Conservation (phyloP, 2,329 filamentous ascomycete genomes). For the Elsinoe perseae region DNA sequence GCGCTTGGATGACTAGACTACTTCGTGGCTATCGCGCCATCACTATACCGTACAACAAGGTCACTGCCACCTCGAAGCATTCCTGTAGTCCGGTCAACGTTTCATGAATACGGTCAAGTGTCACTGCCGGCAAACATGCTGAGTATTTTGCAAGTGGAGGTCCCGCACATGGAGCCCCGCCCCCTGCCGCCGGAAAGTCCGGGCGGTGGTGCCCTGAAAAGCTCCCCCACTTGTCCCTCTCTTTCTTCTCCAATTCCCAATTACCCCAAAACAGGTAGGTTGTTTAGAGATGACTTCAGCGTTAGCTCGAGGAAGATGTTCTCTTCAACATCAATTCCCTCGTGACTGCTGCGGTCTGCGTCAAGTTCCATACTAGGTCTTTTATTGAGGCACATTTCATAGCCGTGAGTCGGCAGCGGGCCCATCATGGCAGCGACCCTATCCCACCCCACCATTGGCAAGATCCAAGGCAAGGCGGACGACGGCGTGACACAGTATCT, state of each 20-base stretch:
- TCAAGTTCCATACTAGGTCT: no score
- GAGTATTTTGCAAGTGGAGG: not conserved
- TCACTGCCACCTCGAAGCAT: no score
- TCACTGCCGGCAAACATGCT: no score
- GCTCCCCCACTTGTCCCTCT: not conserved
- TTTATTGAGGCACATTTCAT: not conserved
- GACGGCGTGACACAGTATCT: constrained; percentile 30
- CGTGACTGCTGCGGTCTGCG: no score
- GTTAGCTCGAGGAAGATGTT: not conserved
- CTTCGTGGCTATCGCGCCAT: no score
- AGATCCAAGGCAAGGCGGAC: constrained; percentile 22
- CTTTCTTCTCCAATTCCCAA: constrained; percentile 8
- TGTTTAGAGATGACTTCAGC: not conserved
- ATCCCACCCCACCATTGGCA: constrained; percentile 23
- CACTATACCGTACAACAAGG: no score
- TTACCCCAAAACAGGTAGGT: constrained; percentile 4
- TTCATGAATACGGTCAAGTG: no score
- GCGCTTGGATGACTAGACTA: no score
- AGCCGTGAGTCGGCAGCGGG: not conserved
- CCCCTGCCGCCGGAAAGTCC: not conserved
- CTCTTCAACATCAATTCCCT: not conserved
- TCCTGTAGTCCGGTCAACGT: no score
- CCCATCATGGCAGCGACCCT: not conserved
- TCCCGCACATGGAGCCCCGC: not conserved
- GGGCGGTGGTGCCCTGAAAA: not conserved